Base-by-base conservation (phyloP, 23 red algal genomes). In the Gracilaria vermiculophylla region DNA sequence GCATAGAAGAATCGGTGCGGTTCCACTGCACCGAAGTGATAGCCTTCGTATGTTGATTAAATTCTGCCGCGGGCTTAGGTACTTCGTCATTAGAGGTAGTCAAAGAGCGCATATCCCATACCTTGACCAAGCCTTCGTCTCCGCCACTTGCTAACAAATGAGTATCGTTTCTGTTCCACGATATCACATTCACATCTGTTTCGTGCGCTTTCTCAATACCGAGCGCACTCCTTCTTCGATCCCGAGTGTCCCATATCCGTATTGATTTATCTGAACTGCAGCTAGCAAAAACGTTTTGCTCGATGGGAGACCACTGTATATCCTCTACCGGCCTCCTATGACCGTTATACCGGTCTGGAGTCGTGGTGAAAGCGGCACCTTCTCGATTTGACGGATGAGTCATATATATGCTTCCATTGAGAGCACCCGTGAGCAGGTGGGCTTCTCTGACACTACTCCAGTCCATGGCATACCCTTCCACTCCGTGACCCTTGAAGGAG, bases 11-110 rank as follows among this genome's bases (percentile, higher is more conserved):
- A 37, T 95, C 88, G 29, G 53, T 57, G 43, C 80, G 86, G 67
- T 94, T 84, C 96, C 96, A 95, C 61, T 98, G 92, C 48, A 95
- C 83, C 17, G 92, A 77, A 25, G 90, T 93, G 17, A 98, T 92
- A 20, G 96, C 81, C 53, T 82, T 51, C 27, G 82, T 53, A 60
- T 98, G 96, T 51, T 92, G 87, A 15, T 39, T 33, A 80, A 98
- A 94, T 61, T 88, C 73, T 13, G 91, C 96, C n/a, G 91, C 92
- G 6, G 87, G 51, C 3, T 31, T 52, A 42, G 84, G 41, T 47
- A 3, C 67, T 12, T 32, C 42, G 28, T 73, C 42, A 29, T 60
- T 53, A 16, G 34, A 48, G 4, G 47, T 60, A 12, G 67, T 53
- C 76, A 97, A 80, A n/a, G 44, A 48, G 67, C 94, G 76, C 60